Evolutionary conservation across 257 asterid species (phyloP).

Genomic region (Anisodus acutangulus): DNA sequence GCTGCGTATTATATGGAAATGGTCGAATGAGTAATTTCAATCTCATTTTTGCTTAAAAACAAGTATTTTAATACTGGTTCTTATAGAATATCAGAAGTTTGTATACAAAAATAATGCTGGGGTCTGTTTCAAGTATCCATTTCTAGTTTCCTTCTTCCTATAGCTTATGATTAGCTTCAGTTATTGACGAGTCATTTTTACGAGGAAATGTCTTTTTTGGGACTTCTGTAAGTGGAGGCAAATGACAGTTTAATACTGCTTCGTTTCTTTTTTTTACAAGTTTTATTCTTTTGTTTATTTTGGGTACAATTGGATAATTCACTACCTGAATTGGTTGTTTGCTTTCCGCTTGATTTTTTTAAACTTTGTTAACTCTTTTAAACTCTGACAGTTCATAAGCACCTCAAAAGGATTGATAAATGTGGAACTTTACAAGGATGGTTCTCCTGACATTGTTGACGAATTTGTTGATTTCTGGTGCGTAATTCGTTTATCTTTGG

Average conservation of each 20-base stretch:
- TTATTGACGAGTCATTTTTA: background rate
- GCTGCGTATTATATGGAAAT: background rate
- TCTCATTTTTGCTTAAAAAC: background rate
- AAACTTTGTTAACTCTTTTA: conserved; percentile 13
- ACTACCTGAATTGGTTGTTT: background rate
- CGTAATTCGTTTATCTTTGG: conserved; percentile 32
- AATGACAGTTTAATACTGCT: background rate
- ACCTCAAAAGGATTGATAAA: conserved; percentile 86
- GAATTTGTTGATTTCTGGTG: conserved; percentile 78
- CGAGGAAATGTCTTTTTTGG: background rate
- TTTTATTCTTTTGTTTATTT: conserved; percentile 12
- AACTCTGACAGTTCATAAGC: conserved; percentile 59
- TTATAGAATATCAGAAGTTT: background rate
- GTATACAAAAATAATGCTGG: background rate
- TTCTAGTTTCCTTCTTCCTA: conserved; percentile 22
- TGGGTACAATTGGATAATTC: conserved; percentile 14
- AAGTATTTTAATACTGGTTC: conserved; percentile 7
- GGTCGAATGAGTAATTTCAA: background rate
- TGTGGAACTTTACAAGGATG: conserved; percentile 88
- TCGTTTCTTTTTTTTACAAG: background rate
- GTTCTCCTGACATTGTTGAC: conserved; percentile 79
- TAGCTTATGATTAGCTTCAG: conserved; percentile 16
- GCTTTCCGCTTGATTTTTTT: conserved; percentile 30
- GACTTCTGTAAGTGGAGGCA: conserved; percentile 15
- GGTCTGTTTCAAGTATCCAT: background rate